Evolutionary conservation across 805 yeast genomes (phyloP).

Genomic region (Candida dajiaensis): DNA sequence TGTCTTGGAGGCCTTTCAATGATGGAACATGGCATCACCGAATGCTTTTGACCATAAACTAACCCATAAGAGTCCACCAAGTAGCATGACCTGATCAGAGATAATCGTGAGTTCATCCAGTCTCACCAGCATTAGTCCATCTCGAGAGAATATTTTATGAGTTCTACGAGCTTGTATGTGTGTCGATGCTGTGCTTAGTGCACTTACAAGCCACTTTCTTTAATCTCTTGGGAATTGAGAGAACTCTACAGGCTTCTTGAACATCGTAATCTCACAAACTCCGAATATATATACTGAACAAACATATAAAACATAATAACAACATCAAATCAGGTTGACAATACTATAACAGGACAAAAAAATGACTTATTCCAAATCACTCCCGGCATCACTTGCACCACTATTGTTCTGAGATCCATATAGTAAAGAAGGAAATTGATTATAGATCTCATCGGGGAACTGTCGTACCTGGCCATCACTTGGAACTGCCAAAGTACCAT

Average conservation of each 20-base stretch:
- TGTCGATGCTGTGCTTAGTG: too few species aligned
- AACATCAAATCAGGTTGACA: neutral
- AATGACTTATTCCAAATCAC: neutral
- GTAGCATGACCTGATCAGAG: neutral
- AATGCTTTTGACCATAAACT: too few species aligned
- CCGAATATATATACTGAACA: too few species aligned
- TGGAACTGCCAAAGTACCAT: constrained; percentile 5
- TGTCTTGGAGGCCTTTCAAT: too few species aligned
- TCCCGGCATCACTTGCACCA: neutral
- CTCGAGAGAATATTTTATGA: too few species aligned
- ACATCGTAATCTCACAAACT: too few species aligned
- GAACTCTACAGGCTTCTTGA: neutral
- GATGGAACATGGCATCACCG: too few species aligned
- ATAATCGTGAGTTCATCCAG: neutral
- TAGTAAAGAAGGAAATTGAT: constrained; percentile 14
- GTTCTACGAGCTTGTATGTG: too few species aligned
- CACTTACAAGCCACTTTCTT: too few species aligned
- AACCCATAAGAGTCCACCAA: neutral
- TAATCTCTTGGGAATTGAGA: too few species aligned
- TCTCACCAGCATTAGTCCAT: neutral
- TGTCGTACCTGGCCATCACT: neutral
- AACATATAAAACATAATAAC: too few species aligned
- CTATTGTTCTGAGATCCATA: neutral
- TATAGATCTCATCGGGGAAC: constrained; percentile 17
- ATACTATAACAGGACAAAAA: neutral